phyloP scores from a whole-genome alignment of 2,329 filamentous ascomycete genomes.

The Aureobasidium sp. region DNA sequence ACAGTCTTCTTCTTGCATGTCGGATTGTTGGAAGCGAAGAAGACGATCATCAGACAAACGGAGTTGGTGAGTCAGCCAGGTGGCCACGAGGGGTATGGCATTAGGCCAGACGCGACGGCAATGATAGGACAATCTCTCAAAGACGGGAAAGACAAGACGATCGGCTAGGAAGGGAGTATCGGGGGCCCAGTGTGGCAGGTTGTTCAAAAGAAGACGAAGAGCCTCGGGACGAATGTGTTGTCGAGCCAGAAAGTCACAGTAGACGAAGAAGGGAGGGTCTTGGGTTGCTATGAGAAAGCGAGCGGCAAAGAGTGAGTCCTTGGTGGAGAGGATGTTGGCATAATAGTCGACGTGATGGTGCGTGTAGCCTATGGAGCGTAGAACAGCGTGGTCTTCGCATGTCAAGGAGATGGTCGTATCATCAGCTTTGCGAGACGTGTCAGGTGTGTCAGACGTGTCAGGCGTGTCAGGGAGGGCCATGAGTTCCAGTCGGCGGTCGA shows the following conservation, averaged over 20 bases:
- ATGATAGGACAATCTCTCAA: conserved; percentile 44
- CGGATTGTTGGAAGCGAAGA: background rate
- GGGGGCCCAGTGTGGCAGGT: background rate
- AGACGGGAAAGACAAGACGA: conserved; percentile 30
- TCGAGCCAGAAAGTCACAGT: conserved; percentile 42
- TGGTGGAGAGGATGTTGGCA: conserved; percentile 21
- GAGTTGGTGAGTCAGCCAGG: background rate
- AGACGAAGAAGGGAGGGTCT: conserved; percentile 32
- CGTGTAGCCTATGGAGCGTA: conserved; percentile 19
- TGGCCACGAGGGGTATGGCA: conserved; percentile 27
- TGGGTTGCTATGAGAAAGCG: conserved; percentile 13
- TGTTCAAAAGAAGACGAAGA: conserved; percentile 37
- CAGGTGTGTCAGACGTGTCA: background rate
- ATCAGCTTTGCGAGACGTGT: background rate
- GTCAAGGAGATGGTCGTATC: background rate
- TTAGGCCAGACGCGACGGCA: conserved; percentile 45
- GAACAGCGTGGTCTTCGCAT: background rate
- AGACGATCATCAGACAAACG: background rate
- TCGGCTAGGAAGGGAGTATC: background rate
- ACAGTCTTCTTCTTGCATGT: background rate
- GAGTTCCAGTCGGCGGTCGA: background rate
- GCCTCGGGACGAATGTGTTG: conserved; percentile 34
- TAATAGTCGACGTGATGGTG: conserved; percentile 23
- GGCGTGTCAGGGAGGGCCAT: background rate
- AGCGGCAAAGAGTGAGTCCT: conserved; percentile 21